phyloP scores from a whole-genome alignment of 495 filamentous ascomycete species.

The Xylaria palmicola region DNA sequence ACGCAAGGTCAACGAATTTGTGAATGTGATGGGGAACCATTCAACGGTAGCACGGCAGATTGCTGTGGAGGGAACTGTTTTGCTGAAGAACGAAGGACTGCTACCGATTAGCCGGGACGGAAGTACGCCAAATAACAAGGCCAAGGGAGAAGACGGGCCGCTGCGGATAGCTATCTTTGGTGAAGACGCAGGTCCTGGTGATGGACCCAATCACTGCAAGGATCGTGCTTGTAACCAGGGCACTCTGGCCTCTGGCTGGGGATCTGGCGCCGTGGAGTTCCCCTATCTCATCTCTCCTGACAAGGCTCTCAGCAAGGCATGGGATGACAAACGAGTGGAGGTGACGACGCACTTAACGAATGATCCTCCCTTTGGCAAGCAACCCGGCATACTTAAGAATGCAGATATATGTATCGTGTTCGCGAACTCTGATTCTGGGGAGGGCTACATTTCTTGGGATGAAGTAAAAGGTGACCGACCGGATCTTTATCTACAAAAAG shows the following conservation, averaged over 20 bases:
- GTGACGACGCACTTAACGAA: conserved; percentile 63
- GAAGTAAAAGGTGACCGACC: conserved; percentile 79
- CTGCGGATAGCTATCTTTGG: conserved; percentile 76
- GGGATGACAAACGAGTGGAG: conserved; percentile 58
- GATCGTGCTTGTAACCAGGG: conserved; percentile 82
- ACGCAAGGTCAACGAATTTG: conserved; percentile 72
- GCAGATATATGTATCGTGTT: conserved; percentile 72
- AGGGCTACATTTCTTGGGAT: conserved; percentile 62
- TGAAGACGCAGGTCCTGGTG: conserved; percentile 72
- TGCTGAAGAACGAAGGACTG: conserved; percentile 77
- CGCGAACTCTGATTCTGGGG: conserved; percentile 60
- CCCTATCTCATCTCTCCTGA: conserved; percentile 75
- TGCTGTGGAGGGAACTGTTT: conserved; percentile 79
- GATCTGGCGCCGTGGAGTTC: conserved; percentile 84
- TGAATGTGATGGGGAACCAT: conserved; percentile 74
- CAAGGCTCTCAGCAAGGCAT: conserved; percentile 56
- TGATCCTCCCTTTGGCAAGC: conserved; percentile 30
- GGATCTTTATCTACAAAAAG: conserved; percentile 74
- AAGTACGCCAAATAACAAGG: conserved; percentile 35
- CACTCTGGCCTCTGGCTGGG: conserved; percentile 85
- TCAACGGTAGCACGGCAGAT: conserved; percentile 66
- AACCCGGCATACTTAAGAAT: conserved; percentile 39
- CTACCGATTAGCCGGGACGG: conserved; percentile 60
- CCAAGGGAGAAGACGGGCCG: conserved; percentile 36
- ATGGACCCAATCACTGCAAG: conserved; percentile 71